Percentiles rank a stretch among this genome's conserved stretches.
These are phyloP conservation scores for Orbilia brochopaga DNA, from an alignment of 2,329 filamentous ascomycete genomes.

Conservation along the genomic window DNA sequence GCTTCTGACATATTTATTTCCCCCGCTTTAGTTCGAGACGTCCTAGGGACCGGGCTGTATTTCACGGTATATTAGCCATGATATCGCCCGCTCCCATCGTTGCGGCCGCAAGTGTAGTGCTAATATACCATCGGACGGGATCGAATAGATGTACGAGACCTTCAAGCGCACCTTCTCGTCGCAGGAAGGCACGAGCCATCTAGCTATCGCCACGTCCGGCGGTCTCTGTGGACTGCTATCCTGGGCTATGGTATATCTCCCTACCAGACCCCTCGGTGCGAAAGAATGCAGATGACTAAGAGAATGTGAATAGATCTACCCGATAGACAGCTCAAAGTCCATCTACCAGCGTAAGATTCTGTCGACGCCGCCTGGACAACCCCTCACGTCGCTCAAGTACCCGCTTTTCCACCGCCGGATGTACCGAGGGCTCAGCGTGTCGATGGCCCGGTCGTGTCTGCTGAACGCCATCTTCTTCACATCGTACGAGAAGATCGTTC, in stretches of 20 bases:
- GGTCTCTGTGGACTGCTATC: conserved; percentile 82
- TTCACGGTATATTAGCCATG: conserved; percentile 65
- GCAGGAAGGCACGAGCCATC: conserved; percentile 73
- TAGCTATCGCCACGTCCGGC: conserved; percentile 78
- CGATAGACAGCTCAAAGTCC: conserved; percentile 56
- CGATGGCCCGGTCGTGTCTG: conserved; percentile 79
- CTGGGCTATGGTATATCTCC: conserved; percentile 67
- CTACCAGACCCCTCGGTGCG: background rate
- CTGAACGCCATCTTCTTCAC: conserved; percentile 92
- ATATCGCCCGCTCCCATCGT: background rate
- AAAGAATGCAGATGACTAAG: conserved; percentile 5
- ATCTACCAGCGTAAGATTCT: conserved; percentile 68
- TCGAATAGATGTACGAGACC: conserved; percentile 75
- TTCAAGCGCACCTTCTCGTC: conserved; percentile 81
- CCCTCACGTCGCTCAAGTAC: conserved; percentile 67
- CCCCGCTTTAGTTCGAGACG: conserved; percentile 72
- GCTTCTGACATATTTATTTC: conserved; percentile 1
- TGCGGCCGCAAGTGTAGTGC: background rate
- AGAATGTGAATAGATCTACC: conserved; percentile 60
- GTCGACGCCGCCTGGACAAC: conserved; percentile 40
- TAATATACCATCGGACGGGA: background rate
- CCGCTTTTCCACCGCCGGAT: conserved; percentile 77
- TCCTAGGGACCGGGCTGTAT: conserved; percentile 81
- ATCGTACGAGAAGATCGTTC: conserved; percentile 80
- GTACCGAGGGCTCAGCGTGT: conserved; percentile 83